A percentile compares a stretch with the other conserved stretches of the same genome.
Conservation (phyloP, 1,284 basidiomycete species). For the Abortiporus biennis region DNA sequence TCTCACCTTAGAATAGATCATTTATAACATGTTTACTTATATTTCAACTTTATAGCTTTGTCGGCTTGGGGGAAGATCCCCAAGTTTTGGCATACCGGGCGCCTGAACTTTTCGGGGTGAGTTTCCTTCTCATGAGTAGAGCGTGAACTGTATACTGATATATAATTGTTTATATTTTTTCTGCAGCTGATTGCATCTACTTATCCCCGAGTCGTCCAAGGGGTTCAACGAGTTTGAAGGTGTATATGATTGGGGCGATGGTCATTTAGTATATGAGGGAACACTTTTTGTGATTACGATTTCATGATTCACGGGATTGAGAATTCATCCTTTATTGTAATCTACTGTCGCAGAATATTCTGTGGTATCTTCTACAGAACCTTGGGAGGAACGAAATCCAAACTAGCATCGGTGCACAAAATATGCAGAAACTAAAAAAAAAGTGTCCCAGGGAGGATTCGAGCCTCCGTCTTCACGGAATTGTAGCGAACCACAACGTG, state of each 20-base stretch:
- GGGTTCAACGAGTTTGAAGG: conserved; percentile 34
- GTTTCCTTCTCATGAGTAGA: conserved; percentile 16
- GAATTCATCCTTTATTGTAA: no score
- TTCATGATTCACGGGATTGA: no score
- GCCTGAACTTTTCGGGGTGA: conserved; percentile 63
- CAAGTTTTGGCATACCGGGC: conserved; percentile 69
- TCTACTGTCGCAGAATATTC: no score
- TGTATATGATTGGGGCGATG: no score
- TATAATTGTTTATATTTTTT: conserved; percentile 1
- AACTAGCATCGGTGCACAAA: no score
- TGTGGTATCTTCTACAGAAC: no score
- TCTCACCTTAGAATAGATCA: neutral
- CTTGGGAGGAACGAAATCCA: no score
- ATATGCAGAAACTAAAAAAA: conserved; percentile 4
- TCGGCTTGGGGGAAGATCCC: conserved; percentile 79
- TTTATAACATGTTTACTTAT: neutral
- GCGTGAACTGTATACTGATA: neutral
- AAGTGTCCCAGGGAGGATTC: conserved; percentile 11
- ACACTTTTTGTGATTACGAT: no score
- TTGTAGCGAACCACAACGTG: conserved; percentile 9
- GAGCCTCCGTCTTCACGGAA: conserved; percentile 9
- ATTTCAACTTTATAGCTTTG: conserved; percentile 46
- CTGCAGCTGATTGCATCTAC: conserved; percentile 50
- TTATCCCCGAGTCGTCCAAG: conserved; percentile 55
- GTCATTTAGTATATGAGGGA: no score